Percentiles rank a stretch among this genome's conserved stretches.
These are phyloP conservation scores for Pythium graminicola DNA, from an alignment of 352 stramenopile species.

Conservation along the genomic window DNA sequence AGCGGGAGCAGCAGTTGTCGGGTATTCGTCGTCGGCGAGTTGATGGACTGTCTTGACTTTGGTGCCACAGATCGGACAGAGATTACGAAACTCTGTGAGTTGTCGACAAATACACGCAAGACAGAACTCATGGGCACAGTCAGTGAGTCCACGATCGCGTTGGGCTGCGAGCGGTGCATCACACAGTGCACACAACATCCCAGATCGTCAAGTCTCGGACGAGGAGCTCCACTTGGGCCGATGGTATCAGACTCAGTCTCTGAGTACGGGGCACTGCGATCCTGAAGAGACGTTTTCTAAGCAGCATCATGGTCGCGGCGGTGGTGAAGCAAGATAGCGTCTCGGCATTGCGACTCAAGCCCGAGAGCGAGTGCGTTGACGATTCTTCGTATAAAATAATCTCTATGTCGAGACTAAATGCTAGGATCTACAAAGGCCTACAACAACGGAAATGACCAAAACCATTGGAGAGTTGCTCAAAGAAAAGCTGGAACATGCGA, in stretches of 20 bases:
- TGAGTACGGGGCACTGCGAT: no score
- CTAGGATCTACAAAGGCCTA: constrained; percentile 28
- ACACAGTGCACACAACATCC: constrained; percentile 50
- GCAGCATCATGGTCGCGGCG: constrained; percentile 34
- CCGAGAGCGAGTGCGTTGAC: constrained; percentile 35
- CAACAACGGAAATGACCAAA: constrained; percentile 79
- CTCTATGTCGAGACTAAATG: not conserved
- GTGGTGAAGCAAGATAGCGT: constrained; percentile 33
- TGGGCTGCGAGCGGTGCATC: constrained; percentile 30
- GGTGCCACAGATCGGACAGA: constrained; percentile 53
- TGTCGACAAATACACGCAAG: constrained; percentile 54
- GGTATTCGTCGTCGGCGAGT: constrained; percentile 20
- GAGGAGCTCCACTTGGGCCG: not conserved
- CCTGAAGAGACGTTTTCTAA: constrained; percentile 18
- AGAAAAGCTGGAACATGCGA: constrained; percentile 56
- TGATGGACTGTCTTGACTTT: constrained; percentile 59
- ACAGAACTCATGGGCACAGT: constrained; percentile 81
- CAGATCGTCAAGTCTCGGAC: not conserved
- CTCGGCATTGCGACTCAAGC: constrained; percentile 45
- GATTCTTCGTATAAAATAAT: not conserved
- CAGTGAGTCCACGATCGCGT: constrained; percentile 52
- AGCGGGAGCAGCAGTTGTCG: constrained; percentile 27
- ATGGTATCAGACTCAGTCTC: no score
- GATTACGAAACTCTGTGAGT: constrained; percentile 52
- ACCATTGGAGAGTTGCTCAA: constrained; percentile 55